Conservation (phyloP, 192 early-diverging fungal species). For the Coemansia guatemalensis region DNA sequence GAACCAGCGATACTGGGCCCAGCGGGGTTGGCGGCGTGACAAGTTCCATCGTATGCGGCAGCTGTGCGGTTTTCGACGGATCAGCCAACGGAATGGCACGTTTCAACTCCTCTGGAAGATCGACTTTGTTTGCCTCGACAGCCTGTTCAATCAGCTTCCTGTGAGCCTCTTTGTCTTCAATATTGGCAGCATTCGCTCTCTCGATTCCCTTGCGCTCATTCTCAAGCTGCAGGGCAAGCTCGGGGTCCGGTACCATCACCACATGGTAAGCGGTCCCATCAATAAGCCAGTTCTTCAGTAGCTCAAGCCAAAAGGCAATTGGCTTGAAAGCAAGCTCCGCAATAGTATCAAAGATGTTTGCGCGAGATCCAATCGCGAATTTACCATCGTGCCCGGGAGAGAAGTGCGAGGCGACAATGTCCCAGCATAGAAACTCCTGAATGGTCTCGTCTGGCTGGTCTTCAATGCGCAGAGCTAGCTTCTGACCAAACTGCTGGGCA, state of each 20-base stretch:
- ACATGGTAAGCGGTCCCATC: constrained; percentile 27
- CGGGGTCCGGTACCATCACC: constrained; percentile 29
- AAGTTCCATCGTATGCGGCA: constrained; percentile 16
- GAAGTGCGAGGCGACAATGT: constrained; percentile 48
- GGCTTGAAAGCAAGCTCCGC: constrained; percentile 25
- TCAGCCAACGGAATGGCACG: constrained; percentile 56
- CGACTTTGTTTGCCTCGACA: constrained; percentile 23
- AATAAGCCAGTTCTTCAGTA: constrained; percentile 43
- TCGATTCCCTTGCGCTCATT: constrained; percentile 27
- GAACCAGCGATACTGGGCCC: constrained; percentile 55
- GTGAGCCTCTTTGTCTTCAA: constrained; percentile 36
- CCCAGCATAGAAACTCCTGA: constrained; percentile 18
- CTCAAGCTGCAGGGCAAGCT: constrained; percentile 25
- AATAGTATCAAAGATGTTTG: constrained; percentile 32
- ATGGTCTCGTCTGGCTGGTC: constrained; percentile 26
- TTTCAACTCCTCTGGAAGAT: constrained; percentile 57
- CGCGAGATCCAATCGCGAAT: constrained; percentile 25
- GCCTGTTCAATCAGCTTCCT: constrained; percentile 53
- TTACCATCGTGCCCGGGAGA: constrained; percentile 6
- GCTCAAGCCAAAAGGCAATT: constrained; percentile 33
- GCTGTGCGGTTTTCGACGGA: constrained; percentile 13
- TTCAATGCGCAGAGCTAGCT: constrained; percentile 32
- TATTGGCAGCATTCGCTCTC: constrained; percentile 14
- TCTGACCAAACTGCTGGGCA: constrained; percentile 22
- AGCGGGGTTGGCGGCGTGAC: constrained; percentile 8